Evolutionary conservation across 768 basidiomycete species (phyloP), one percentile per base, ranked within the genome.

Genomic region (Sarcomyxa edulis): DNA sequence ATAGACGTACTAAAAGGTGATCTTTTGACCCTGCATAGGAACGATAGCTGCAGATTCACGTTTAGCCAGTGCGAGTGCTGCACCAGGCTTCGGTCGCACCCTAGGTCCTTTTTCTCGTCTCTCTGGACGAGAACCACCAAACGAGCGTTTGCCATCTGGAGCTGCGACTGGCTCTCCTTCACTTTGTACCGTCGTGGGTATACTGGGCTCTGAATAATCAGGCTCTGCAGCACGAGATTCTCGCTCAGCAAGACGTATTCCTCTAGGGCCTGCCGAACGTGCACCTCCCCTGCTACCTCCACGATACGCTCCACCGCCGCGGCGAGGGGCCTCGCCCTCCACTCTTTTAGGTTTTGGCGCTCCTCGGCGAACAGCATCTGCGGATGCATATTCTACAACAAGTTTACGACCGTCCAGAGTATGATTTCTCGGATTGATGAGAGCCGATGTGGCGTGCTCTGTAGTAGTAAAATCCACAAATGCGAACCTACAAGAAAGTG

Each of bases 391-490:
- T 60, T 94, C 87, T 21, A 97, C 78, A 4, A 85, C 81, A 36
- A 99, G 76, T 35, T 84, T 78, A 34, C 94, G 74, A 6, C 91
- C 91, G 56, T 89, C 74, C 35, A 95, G 69, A 30, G 71, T 74
- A 59, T 92, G 87, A 57, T 96, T 96, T 52, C 81, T 78, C 36
- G 81, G 74, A 51, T 96, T 89, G 48, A 82, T 72, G 30, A 99
- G 76, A 1, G 80, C 85, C 8, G 75, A 66, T 0, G 91, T 96
- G 8, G 95, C 92, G 42, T 84, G 72, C 42, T 88, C 82, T 2
- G 71, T 71, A 15, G 73, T 75, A 35, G 76, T 73, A 57, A 98
- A 99, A 59, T 99, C 96, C 39, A 95, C 74, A 55, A 98, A 98
- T 0, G 88, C 92, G 65, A 90, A 98, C 11, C 95, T 97, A 54